phyloP scores from a whole-genome alignment of 257 asterid genomes.

The Scutellaria minor region DNA sequence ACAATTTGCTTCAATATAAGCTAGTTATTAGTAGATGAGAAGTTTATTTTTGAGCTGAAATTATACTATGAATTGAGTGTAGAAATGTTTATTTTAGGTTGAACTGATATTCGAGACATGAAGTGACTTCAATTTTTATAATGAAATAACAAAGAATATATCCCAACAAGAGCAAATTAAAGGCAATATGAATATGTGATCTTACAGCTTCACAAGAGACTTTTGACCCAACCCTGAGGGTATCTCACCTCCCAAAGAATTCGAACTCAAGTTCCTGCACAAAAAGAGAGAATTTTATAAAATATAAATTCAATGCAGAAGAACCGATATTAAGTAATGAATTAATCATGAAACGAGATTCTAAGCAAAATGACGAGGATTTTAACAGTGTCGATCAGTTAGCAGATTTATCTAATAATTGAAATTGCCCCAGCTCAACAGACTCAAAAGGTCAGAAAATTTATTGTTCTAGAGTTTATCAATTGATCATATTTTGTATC shows the following conservation, averaged over 20 bases:
- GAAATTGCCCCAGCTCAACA: background rate
- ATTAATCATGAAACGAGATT: background rate
- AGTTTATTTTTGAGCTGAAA: background rate
- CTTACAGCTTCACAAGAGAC: slow-evolving; percentile 93
- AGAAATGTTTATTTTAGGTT: background rate
- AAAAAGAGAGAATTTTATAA: slow-evolving; percentile 2
- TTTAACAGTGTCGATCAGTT: background rate
- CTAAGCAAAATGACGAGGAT: no score
- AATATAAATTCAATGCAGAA: slow-evolving; percentile 19
- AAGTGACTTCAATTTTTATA: background rate
- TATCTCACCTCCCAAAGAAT: slow-evolving; percentile 70
- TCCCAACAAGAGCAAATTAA: background rate
- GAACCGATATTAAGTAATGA: background rate
- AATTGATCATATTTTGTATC: background rate
- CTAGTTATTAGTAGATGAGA: background rate
- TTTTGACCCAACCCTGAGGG: slow-evolving; percentile 81
- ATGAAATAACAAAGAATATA: background rate
- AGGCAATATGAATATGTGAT: slow-evolving; percentile 7
- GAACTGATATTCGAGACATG: background rate
- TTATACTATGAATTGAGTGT: background rate
- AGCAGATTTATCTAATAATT: slow-evolving; percentile 3
- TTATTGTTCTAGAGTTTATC: background rate
- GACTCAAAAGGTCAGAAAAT: background rate
- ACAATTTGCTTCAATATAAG: background rate
- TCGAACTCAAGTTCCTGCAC: slow-evolving; percentile 84